phyloP scores from a whole-genome alignment of 257 asterid genomes.

The Ehretia macrophylla region DNA sequence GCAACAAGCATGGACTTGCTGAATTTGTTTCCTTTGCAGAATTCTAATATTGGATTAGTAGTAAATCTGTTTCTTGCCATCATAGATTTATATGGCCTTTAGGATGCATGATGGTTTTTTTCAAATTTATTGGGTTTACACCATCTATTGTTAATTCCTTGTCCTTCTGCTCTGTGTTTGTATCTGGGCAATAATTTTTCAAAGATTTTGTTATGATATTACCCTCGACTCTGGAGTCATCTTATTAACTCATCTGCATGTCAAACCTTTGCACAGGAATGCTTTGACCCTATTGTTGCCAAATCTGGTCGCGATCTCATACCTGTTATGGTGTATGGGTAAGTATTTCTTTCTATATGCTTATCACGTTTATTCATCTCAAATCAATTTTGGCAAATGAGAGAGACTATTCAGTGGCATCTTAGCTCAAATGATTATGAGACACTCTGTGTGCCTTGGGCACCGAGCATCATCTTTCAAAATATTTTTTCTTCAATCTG shows the following conservation, averaged over 20 bases:
- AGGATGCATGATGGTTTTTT: background rate
- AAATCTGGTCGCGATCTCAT: conserved; percentile 96
- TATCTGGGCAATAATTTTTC: no score
- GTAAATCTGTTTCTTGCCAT: no score
- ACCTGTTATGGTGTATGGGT: conserved; percentile 99
- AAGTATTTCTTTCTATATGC: conserved; percentile 26
- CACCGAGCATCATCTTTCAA: no score
- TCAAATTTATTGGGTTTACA: background rate
- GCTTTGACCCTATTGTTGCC: conserved; percentile 97
- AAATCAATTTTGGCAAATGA: background rate
- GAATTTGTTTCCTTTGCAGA: no score
- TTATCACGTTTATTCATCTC: conserved; percentile 8
- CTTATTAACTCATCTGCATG: conserved; percentile 6
- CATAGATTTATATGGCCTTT: no score
- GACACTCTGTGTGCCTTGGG: no score
- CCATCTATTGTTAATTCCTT: background rate
- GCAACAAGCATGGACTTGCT: no score
- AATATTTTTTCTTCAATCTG: no score
- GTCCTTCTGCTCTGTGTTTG: background rate
- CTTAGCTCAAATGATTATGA: no score
- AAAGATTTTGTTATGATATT: no score
- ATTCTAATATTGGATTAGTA: no score
- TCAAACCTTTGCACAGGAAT: conserved; percentile 53
- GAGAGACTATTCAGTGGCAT: background rate
- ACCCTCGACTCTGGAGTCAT: background rate